Conservation (phyloP, 108 stramenopile species). For the Stephanodiscus minutulus region DNA sequence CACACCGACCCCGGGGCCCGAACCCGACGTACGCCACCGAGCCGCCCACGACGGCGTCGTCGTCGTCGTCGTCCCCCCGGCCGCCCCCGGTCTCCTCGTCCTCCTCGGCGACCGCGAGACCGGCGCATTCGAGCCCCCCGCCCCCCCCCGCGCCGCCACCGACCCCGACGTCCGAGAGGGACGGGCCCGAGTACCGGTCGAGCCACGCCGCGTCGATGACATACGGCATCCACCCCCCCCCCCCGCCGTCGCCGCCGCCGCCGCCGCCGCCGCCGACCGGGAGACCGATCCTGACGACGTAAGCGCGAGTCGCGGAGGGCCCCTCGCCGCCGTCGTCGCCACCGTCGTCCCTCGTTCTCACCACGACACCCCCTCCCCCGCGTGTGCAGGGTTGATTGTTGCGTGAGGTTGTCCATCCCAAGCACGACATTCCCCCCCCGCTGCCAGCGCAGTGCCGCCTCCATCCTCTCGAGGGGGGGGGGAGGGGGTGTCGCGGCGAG, state of each 20-base stretch:
- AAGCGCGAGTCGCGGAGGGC: not conserved
- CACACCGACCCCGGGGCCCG: conserved; percentile 12
- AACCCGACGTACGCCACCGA: conserved; percentile 18
- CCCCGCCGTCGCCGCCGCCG: not conserved
- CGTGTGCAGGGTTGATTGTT: too few relatives aligned
- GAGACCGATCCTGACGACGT: conserved; percentile 24
- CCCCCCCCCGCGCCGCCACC: not conserved
- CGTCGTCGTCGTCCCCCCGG: not conserved
- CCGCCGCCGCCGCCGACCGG: too few relatives aligned
- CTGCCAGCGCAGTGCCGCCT: too few relatives aligned
- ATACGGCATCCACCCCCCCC: not conserved
- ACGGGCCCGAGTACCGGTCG: conserved; percentile 30
- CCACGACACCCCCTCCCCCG: too few relatives aligned
- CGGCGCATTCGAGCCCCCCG: conserved; percentile 13
- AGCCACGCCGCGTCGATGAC: conserved; percentile 36
- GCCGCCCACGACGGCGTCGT: not conserved
- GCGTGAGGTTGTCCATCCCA: too few relatives aligned
- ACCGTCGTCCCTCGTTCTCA: not conserved
- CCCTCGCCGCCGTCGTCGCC: not conserved
- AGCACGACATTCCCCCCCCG: too few relatives aligned
- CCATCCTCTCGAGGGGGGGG: too few relatives aligned
- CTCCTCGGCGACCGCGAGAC: conserved; percentile 18
- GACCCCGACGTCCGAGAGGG: conserved; percentile 2
- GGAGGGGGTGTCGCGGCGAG: too few relatives aligned
- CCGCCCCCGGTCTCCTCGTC: conserved; percentile 1